These are phyloP conservation scores for Backusella australiensis DNA, from an alignment of 192 early-diverging fungal species.

Conservation along the genomic window DNA sequence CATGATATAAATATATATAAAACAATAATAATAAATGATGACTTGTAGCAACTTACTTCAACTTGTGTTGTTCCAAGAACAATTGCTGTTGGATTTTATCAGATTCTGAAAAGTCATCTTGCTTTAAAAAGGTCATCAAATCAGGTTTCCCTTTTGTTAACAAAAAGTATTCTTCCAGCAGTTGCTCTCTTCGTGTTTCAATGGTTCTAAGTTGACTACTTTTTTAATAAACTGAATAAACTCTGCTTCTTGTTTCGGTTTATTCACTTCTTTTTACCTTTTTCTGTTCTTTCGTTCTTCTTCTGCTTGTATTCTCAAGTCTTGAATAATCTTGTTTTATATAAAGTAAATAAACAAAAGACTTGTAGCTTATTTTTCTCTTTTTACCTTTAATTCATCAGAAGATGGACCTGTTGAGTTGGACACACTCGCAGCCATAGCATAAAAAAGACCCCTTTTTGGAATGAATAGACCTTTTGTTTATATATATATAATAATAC, in stretches of 20 bases:
- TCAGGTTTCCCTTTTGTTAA: slow-evolving; percentile 14
- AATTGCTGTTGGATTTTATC: slow-evolving; percentile 13
- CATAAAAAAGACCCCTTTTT: background rate
- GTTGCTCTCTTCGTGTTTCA: slow-evolving; percentile 5
- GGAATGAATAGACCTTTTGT: background rate
- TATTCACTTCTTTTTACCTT: background rate
- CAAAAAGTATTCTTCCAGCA: slow-evolving; percentile 20
- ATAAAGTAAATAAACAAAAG: background rate
- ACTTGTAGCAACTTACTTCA: background rate
- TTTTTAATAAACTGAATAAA: background rate
- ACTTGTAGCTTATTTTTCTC: background rate
- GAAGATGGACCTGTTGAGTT: slow-evolving; percentile 2
- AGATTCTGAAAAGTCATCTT: slow-evolving; percentile 13
- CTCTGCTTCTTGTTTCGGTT: background rate
- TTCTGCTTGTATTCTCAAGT: slow-evolving; percentile 12
- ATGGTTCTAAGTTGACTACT: slow-evolving; percentile 1
- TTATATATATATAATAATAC: background rate
- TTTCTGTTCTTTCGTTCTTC: slow-evolving; percentile 7
- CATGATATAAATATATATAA: background rate
- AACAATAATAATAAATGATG: background rate
- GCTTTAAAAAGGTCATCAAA: slow-evolving; percentile 16
- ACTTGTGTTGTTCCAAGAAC: slow-evolving; percentile 19
- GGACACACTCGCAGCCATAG: slow-evolving; percentile 9
- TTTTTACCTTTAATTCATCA: background rate
- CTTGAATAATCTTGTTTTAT: background rate